These are phyloP conservation scores for Candida manassasensis DNA, from an alignment of 805 yeast species.

Conservation along the genomic window DNA sequence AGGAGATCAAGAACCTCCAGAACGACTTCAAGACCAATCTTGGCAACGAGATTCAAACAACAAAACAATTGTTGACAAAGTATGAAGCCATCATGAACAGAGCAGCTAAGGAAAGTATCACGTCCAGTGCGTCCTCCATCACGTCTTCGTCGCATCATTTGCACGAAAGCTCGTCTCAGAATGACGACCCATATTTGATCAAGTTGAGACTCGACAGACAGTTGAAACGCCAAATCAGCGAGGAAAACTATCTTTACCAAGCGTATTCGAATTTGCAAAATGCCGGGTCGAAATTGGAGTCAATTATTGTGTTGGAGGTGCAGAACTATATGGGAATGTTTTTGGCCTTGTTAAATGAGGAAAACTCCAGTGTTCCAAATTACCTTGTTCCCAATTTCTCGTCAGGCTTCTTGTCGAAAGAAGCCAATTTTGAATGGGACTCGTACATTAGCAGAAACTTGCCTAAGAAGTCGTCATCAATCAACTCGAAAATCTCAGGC, in stretches of 20 bases:
- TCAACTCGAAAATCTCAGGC: conserved; percentile 21
- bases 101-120: conserved; percentile 3
- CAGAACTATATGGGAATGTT: conserved; percentile 76
- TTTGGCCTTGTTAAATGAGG: conserved; percentile 66
- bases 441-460: conserved; percentile 68
- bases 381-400: conserved; percentile 57
- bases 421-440: conserved; percentile 85
- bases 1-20: conserved; percentile 76
- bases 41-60: conserved; percentile 48
- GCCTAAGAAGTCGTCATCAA: conserved; percentile 25
- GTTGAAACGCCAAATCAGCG: conserved; percentile 70
- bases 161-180: conserved; percentile 4
- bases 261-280: conserved; percentile 83
- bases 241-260: conserved; percentile 83
- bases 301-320: conserved; percentile 79
- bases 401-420: conserved; percentile 60
- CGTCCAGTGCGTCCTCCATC: conserved; percentile 9
- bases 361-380: conserved; percentile 67
- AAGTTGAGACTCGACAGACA: conserved; percentile 70
- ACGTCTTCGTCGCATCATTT: conserved; percentile 8
- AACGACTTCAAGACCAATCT: conserved; percentile 82
- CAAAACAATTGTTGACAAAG: conserved; percentile 36
- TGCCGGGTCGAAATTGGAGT: conserved; percentile 81
- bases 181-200: conserved; percentile 76
- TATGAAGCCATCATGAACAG: conserved; percentile 59